These are phyloP conservation scores for Xylaria intraflava DNA, from an alignment of 495 filamentous ascomycete species.

Conservation along the genomic window DNA sequence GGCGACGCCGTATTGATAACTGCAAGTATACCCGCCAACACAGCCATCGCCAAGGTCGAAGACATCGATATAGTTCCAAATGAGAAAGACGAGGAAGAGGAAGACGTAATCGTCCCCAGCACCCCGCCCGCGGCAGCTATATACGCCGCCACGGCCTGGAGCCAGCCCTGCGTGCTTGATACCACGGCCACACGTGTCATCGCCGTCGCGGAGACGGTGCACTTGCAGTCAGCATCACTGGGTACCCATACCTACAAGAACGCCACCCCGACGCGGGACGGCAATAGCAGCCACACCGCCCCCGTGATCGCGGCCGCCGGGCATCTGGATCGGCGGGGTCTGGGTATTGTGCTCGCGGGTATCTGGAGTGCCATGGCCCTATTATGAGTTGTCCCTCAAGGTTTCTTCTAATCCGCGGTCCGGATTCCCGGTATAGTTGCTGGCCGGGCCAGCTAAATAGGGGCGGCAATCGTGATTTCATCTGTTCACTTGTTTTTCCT, in stretches of 20 bases:
- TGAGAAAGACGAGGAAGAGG: not conserved
- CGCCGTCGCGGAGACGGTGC: slow-evolving; percentile 10
- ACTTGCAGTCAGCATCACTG: not conserved
- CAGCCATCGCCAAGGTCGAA: not conserved
- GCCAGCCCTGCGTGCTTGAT: slow-evolving; percentile 3
- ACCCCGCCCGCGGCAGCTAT: slow-evolving; percentile 2
- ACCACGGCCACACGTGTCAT: slow-evolving; percentile 12
- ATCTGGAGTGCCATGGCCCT: slow-evolving; percentile 4
- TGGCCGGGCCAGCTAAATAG: no score
- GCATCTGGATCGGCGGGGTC: not conserved
- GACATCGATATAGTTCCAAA: no score
- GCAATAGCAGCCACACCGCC: not conserved
- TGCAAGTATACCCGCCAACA: not conserved
- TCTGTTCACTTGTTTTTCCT: no score
- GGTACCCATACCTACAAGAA: not conserved
- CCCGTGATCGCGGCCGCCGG: not conserved
- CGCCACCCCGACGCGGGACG: not conserved
- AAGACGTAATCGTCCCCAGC: slow-evolving; percentile 1
- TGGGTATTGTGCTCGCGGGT: not conserved
- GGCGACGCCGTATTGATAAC: not conserved
- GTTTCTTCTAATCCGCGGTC: no score
- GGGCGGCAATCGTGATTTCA: no score
- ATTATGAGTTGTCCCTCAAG: no score
- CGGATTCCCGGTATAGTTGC: no score
- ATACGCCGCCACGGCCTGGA: slow-evolving; percentile 4